Evolutionary conservation across 768 basidiomycete genomes (phyloP), one percentile per base, ranked within the genome.

Genomic region (Calocybe indica): DNA sequence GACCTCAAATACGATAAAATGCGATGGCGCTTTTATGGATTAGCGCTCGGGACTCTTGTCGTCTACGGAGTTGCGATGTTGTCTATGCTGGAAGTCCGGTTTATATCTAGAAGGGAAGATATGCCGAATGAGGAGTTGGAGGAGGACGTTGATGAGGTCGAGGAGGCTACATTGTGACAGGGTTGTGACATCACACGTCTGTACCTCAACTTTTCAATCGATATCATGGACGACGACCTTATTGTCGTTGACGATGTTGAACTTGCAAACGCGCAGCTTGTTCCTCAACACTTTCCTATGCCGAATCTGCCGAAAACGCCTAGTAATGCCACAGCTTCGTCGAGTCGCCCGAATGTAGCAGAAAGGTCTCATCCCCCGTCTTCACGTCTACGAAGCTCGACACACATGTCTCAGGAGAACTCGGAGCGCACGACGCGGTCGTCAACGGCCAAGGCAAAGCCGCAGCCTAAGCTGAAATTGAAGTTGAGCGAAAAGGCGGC

Each of bases 401-500:
- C 57, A 52, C 57, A 56, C 13, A 39, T 54, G 11, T 45, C 58
- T 11, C 42, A 52, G 36, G 72, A 73, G 15, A 55, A 55, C 37
- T 52, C 65, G 5, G 83, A 83, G 36, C 76, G 80, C 29, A 65
- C 76, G 2, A 85, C 79, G 22, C 79, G 85, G 36, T 80, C 79
- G n/a, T 63, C 78, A 7, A 64, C 69, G 28, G 62, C 67, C 44
- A 75, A 73, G 47, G 55, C 67, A 9, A 79, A 75, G 48, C 67
- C 69, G 0, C 79, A 80, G 55, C 88, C 90, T 5, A 93, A 91
- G 63, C 76, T 93, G 33, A 93, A 92, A 62, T 79, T 93, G 44
- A 92, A 92, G 67, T 68, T 93, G 57, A 85, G 88, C 62, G 90
- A 89, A 50, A 88, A 87, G 57, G 80, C 85, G 3, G 86, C 82